phyloP scores from a whole-genome alignment of 2,329 filamentous ascomycete species.

The Trichoderma atroviride region DNA sequence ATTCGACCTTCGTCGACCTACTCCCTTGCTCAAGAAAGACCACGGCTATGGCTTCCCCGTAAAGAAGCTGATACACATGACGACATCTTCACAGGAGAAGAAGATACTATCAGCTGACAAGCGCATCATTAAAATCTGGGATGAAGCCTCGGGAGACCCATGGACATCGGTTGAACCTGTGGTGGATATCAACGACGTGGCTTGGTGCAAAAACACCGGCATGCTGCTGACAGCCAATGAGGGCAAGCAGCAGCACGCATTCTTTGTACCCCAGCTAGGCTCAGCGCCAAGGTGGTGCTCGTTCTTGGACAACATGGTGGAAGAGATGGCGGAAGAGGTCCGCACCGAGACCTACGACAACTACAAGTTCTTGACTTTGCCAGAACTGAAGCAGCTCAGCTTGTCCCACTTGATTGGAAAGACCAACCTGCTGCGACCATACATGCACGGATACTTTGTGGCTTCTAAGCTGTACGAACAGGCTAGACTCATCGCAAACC shows the following conservation, averaged over 20 bases:
- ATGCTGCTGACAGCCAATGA: constrained; percentile 98
- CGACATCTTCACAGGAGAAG: constrained; percentile 73
- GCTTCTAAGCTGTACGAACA: constrained; percentile 95
- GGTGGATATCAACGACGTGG: constrained; percentile 92
- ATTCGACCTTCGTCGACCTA: constrained; percentile 87
- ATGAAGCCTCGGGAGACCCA: constrained; percentile 75
- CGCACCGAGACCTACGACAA: constrained; percentile 91
- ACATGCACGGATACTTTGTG: constrained; percentile 99
- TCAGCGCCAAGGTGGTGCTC: constrained; percentile 94
- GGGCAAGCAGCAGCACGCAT: constrained; percentile 90
- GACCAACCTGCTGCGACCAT: constrained; percentile 85
- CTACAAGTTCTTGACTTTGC: constrained; percentile 93
- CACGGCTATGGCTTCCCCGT: constrained; percentile 95
- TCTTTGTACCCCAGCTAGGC: constrained; percentile 91
- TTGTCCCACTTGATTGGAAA: constrained; percentile 88
- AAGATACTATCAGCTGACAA: constrained; percentile 94
- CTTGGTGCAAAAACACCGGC: constrained; percentile 87
- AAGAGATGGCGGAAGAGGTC: constrained; percentile 92
- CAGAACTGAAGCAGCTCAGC: constrained; percentile 83
- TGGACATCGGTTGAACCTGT: constrained; percentile 96
- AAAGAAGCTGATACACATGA: constrained; percentile 76
- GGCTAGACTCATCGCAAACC: constrained; percentile 87
- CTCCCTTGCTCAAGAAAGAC: constrained; percentile 85
- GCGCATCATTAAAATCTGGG: constrained; percentile 96
- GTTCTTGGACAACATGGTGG: constrained; percentile 95